Evolutionary conservation across 441 rosid genomes (phyloP).

Genomic region (Codiaeum variegatum): DNA sequence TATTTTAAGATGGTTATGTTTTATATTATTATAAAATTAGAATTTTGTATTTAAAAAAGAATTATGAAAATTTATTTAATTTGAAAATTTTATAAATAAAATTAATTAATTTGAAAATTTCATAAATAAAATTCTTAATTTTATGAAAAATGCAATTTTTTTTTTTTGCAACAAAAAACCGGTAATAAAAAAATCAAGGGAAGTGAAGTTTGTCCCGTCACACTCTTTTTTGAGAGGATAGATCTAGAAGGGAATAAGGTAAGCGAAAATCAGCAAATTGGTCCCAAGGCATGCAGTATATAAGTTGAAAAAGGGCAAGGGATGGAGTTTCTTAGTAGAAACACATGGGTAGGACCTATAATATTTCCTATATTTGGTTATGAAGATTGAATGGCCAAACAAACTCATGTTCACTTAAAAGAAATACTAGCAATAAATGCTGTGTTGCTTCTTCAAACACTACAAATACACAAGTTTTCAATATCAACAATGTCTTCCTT

Average conservation of each 20-base stretch:
- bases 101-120: too few species aligned
- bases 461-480: constrained; percentile 34
- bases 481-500: constrained; percentile 31
- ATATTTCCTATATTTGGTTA: constrained; percentile 22
- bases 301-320: constrained; percentile 24
- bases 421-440: constrained; percentile 56
- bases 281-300: constrained; percentile 13
- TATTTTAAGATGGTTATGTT: too few species aligned
- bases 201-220: too few species aligned
- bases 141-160: too few species aligned
- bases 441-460: constrained; percentile 25
- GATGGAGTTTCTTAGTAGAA: constrained; percentile 31
- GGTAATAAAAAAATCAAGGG: too few species aligned
- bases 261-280: constrained; percentile 1
- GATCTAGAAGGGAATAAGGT: not conserved
- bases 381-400: constrained; percentile 40
- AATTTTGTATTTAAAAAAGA: too few species aligned
- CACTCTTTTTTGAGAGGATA: not conserved
- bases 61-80: too few species aligned
- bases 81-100: too few species aligned
- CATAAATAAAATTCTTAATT: too few species aligned
- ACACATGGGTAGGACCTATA: constrained; percentile 41
- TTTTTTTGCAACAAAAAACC: too few species aligned
- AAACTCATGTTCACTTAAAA: constrained; percentile 60
- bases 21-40: too few species aligned